These are phyloP conservation scores for Solanum gracilifrons DNA, from an alignment of 257 asterid species.

Conservation along the genomic window DNA sequence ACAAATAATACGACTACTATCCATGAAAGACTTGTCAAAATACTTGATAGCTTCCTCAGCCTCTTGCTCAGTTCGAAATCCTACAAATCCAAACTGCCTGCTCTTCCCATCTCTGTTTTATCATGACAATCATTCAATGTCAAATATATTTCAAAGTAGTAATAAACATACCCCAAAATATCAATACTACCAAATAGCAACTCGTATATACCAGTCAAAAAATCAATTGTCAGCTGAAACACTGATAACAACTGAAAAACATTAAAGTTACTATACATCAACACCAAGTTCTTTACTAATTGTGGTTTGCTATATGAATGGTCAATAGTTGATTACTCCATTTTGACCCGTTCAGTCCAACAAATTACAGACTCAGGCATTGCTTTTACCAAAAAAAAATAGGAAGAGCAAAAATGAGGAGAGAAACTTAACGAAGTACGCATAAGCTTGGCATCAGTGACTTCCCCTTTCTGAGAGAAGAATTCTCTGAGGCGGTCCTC, in stretches of 20 bases:
- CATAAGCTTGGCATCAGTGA: conserved; percentile 86
- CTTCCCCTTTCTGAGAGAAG: conserved; percentile 90
- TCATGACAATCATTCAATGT: not conserved
- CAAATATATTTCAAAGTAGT: not conserved
- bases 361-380: not conserved
- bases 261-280: not conserved
- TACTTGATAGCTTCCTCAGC: conserved; percentile 54
- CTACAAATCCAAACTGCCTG: conserved; percentile 82
- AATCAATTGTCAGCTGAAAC: not conserved
- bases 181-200: not conserved
- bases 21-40: conserved; percentile 64
- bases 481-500: conserved; percentile 79
- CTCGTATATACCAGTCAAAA: not conserved
- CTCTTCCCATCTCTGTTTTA: conserved; percentile 80
- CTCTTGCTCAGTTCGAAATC: conserved; percentile 67
- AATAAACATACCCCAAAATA: not conserved
- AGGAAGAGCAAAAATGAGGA: not conserved
- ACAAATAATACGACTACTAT: conserved; percentile 57
- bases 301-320: not conserved
- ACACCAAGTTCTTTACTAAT: not conserved
- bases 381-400: not conserved
- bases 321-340: not conserved
- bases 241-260: not conserved
- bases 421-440: conserved; percentile 57
- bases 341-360: not conserved